Conservation (phyloP, 2,329 filamentous ascomycete species). For the Cylindrodendrum hubeiense region DNA sequence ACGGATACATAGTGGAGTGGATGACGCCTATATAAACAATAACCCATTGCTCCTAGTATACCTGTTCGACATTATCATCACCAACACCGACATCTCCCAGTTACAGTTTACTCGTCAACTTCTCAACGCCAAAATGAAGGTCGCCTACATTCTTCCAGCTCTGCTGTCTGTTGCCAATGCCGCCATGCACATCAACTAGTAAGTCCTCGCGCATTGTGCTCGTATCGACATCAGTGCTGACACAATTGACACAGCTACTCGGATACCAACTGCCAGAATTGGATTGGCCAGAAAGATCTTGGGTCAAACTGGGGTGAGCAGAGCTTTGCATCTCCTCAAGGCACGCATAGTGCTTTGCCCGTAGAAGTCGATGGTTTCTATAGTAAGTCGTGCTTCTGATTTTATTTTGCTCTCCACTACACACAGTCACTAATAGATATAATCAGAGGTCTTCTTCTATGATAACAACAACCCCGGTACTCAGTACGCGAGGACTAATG, state of each 20-base stretch:
- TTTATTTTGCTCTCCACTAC: background rate
- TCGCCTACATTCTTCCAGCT: constrained; percentile 4
- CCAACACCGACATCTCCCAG: background rate
- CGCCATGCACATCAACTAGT: constrained; percentile 21
- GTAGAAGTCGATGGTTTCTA: constrained; percentile 1
- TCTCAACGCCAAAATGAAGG: constrained; percentile 8
- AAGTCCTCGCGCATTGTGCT: background rate
- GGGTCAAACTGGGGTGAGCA: constrained; percentile 12
- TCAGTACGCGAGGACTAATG: constrained; percentile 10
- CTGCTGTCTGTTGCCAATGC: constrained; percentile 14
- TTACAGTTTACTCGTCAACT: background rate
- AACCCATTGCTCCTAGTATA: background rate
- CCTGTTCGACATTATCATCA: background rate
- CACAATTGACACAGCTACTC: constrained; percentile 10
- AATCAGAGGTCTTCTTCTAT: constrained; percentile 6
- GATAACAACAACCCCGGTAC: constrained; percentile 11
- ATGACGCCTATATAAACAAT: background rate
- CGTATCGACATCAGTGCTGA: background rate
- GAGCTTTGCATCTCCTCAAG: background rate
- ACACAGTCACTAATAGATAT: background rate
- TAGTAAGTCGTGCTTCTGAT: background rate
- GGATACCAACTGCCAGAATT: constrained; percentile 23
- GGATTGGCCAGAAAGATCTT: constrained; percentile 19
- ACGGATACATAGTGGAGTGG: background rate
- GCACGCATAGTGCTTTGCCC: constrained; percentile 8